Base-by-base conservation (phyloP, 2,329 filamentous ascomycete species). In the Coleophoma cylindrospora region DNA sequence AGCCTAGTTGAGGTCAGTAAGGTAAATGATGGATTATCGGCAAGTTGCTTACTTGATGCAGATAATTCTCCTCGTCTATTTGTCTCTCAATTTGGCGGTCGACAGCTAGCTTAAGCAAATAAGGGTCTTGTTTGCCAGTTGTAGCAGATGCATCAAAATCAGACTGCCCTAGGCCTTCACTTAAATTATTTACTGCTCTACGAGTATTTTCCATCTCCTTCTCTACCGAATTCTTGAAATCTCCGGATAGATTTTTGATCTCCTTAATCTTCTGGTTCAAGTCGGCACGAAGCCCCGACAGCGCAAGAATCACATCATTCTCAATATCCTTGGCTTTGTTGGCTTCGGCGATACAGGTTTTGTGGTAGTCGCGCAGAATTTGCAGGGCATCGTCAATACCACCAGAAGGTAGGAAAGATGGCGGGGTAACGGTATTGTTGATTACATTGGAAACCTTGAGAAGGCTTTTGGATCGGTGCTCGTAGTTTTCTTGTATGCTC, bases 201-300 rank as follows among this genome's bases (percentile, higher is more conserved):
- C 85, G 80, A 0, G 94, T 96, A 15, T 68, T 74, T 17, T 96
- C 91, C 74, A 95, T 92, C 69, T 97, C 94, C 71, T 92, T 96
- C 22, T 96, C 90, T 10, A 99, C 91, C 0, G 86, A 88, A 66
- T 96, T 99, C 71, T 96, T 96, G 72, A 99, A 99, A 68, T 99
- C 94, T 14, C 91, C 88, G 6, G 90, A 88, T 14, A 99, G 74
- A 58, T 84, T 86, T 72, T 95, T 96, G 73, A 99, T 99, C 70
- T 99, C 94, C 70, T 97, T 99, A 68, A 95, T 95, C 74, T 99
- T 99, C 67, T 95, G 90, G 54, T 87, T 87, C 15, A 99, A 75
- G 67, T 99, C 94, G 62, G 84, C 91, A 51, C 94, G 77, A 48
- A 99, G 74, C 1, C 91, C 91, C 2, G 86, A 90, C 50, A 99